Percentiles rank a stretch among this genome's conserved stretches.
Conservation (phyloP, 2,329 filamentous ascomycete species). For the Sarocladiaceae sp. region DNA sequence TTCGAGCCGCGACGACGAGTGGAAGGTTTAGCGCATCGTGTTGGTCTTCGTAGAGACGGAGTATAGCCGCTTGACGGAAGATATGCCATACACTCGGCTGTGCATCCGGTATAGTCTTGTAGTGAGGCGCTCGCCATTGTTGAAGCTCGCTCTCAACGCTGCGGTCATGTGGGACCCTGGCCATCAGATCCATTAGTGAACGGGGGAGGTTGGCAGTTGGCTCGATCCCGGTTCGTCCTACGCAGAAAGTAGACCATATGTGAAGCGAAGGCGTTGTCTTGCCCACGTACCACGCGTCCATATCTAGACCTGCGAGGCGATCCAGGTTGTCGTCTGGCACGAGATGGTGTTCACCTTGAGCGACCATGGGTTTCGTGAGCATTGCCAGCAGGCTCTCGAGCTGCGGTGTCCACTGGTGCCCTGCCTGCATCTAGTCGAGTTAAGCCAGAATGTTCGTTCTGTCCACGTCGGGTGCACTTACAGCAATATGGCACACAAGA, state of each 20-base stretch:
- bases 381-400: neutral
- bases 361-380: neutral
- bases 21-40: neutral
- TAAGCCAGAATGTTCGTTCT: neutral
- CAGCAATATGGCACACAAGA: neutral
- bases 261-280: neutral
- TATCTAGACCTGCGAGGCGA: neutral
- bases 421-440: neutral
- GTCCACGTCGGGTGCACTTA: neutral
- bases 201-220: neutral
- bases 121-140: neutral
- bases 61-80: neutral
- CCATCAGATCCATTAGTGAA: neutral
- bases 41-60: neutral
- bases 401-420: neutral
- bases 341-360: neutral
- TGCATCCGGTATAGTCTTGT: neutral
- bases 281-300: neutral
- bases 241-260: neutral
- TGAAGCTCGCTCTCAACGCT: neutral
- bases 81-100: neutral
- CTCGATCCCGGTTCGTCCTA: neutral
- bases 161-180: neutral
- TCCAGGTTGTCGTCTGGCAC: neutral
- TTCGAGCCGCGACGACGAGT: neutral